Base-by-base conservation (phyloP, 306 rosid genomes). In the Lathyrus tuberosus region DNA sequence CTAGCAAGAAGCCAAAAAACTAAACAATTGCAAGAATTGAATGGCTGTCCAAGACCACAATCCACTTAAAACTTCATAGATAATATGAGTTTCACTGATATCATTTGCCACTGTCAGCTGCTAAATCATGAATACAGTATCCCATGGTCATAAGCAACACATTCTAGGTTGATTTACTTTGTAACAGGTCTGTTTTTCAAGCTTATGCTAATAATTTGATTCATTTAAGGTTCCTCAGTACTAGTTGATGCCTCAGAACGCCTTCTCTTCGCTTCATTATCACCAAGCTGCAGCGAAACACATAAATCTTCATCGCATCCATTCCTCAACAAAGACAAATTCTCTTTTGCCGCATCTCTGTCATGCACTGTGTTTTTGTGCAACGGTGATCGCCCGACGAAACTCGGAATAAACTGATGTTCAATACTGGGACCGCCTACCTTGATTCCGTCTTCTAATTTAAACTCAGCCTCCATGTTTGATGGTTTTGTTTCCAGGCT, bases 341-440 rank as follows among this genome's bases (percentile, higher is more conserved):
- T 94, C 79, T 91, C 92, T 7, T 89, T 61, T 60, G 78, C 72
- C 54, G 76, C 83, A 15, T 73, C 73, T 71, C 72, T 82, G 14
- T 72, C 89, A 67, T 69, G 79, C 41, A 47, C 20, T 57, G 44
- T 82, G 72, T 82, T 82, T 49, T 74, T 84, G 83, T 86, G 92
- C 43, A 88, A 73, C 0, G 95, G 97, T 26, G 97, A 94, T n/a
- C 85, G 78, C 41, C 86, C 78, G 0, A 22, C 17, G 83, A 83
- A 87, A 80, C 97, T 91, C 3, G 99, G 96, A 62, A 94, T 94
- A 52, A 94, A 94, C 80, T 94, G 99, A 76, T 86, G 99, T 61
- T 94, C 99, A 0, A 94, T 73, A 41, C 91, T 94, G 0, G 92
- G 92, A 74, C 80, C 52, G 1, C 52, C 89, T 46, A 60, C 83